These are phyloP conservation scores for Talaromyces atroroseus DNA, from an alignment of 2,329 filamentous ascomycete species.

Conservation along the genomic window DNA sequence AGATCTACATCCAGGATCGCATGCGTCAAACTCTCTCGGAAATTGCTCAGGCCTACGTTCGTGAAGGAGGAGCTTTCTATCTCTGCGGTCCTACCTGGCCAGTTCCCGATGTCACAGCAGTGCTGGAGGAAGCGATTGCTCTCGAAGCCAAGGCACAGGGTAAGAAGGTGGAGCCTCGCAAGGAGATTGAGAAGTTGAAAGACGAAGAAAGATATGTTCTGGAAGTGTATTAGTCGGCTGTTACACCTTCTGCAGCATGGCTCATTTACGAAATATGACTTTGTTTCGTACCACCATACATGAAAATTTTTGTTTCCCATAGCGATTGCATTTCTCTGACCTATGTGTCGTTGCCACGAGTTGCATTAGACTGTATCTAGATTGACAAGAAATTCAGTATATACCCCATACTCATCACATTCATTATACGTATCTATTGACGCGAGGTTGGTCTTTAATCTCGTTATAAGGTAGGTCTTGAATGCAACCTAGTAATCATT, in stretches of 20 bases:
- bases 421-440: background rate
- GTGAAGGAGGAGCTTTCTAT: constrained; percentile 88
- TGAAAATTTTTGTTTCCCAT: background rate
- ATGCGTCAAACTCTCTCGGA: constrained; percentile 84
- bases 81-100: constrained; percentile 98
- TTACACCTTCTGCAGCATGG: background rate
- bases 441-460: background rate
- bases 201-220: constrained; percentile 90
- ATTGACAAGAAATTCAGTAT: background rate
- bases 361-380: background rate
- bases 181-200: constrained; percentile 97
- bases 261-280: no score
- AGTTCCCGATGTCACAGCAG: constrained; percentile 90
- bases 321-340: background rate
- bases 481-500: no score
- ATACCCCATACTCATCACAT: constrained; percentile 2
- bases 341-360: background rate
- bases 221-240: constrained; percentile 72
- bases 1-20: constrained; percentile 98
- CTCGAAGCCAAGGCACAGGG: constrained; percentile 60
- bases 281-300: background rate
- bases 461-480: background rate
- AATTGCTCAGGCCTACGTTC: constrained; percentile 79
- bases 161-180: constrained; percentile 77
- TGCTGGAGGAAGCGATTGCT: constrained; percentile 86